Conservation (phyloP, 768 basidiomycete genomes). For the Astraeus odoratus region DNA sequence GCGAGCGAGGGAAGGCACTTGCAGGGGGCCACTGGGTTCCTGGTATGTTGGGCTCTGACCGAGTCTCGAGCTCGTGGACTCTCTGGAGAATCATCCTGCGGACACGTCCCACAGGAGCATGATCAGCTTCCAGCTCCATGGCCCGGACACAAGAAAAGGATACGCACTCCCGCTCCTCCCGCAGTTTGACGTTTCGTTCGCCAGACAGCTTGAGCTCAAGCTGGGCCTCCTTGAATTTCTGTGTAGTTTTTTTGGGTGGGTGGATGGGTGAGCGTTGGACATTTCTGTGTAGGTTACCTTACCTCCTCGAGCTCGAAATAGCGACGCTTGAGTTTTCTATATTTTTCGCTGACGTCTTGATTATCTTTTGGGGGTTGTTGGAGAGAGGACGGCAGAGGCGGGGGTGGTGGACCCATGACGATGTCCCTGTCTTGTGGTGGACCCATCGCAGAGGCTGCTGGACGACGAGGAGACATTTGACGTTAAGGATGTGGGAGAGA, state of each 20-base stretch:
- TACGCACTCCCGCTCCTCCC: conserved; percentile 58
- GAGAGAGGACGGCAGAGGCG: conserved; percentile 26
- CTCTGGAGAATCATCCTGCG: conserved; percentile 53
- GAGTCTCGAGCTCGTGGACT: conserved; percentile 52
- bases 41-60: conserved; percentile 26
- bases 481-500: conserved; percentile 25
- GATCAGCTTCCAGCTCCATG: neutral
- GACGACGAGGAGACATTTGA: conserved; percentile 14
- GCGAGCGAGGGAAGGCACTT: conserved; percentile 43
- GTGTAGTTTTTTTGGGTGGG: too few species aligned
- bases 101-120: conserved; percentile 9
- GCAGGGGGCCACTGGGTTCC: conserved; percentile 32
- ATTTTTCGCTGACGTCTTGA: conserved; percentile 54
- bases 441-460: conserved; percentile 30
- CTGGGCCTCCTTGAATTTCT: conserved; percentile 57
- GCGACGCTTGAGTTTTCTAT: conserved; percentile 56
- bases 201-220: conserved; percentile 53
- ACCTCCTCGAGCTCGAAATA: conserved; percentile 70
- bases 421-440: conserved; percentile 41
- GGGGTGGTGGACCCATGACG: conserved; percentile 45
- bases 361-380: conserved; percentile 30
- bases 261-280: neutral
- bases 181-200: conserved; percentile 55
- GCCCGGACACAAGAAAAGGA: too few species aligned
- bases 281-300: conserved; percentile 4